Evolutionary conservation across 805 yeast species (phyloP).

Genomic region (Metschnikowia peoriensis): DNA sequence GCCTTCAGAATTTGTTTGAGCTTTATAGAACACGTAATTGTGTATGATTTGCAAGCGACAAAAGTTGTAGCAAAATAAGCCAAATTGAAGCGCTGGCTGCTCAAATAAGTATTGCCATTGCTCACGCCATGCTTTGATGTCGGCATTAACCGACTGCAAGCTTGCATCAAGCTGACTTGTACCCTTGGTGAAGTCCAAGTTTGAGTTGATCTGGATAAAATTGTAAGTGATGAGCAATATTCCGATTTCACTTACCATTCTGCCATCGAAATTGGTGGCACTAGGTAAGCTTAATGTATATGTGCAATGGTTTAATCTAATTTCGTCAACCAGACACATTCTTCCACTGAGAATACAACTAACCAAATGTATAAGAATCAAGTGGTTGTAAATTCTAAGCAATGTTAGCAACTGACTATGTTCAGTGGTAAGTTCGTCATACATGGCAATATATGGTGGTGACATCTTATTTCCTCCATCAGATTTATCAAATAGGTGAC

Average conservation of each 20-base stretch:
- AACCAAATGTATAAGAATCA: constrained; percentile 65
- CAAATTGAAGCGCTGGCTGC: constrained; percentile 72
- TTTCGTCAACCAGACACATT: constrained; percentile 58
- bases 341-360: constrained; percentile 66
- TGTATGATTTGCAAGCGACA: constrained; percentile 51
- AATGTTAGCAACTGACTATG: constrained; percentile 50
- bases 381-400: constrained; percentile 69
- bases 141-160: constrained; percentile 41
- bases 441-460: constrained; percentile 10
- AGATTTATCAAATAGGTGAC: constrained; percentile 25
- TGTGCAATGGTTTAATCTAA: constrained; percentile 56
- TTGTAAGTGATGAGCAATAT: constrained; percentile 58
- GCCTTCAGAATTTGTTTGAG: neutral
- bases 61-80: constrained; percentile 67
- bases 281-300: constrained; percentile 54
- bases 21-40: constrained; percentile 28
- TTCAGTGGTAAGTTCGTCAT: constrained; percentile 22
- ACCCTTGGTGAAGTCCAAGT: constrained; percentile 10
- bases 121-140: constrained; percentile 58
- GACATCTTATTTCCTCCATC: constrained; percentile 6
- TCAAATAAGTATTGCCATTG: constrained; percentile 69
- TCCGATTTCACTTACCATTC: constrained; percentile 75
- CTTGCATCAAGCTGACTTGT: constrained; percentile 19
- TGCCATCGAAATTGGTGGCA: constrained; percentile 77
- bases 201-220: constrained; percentile 45